Evolutionary conservation across 31 red algal species (phyloP), one percentile per base, ranked within the genome.

Genomic region (Porphyra umbilicalis): DNA sequence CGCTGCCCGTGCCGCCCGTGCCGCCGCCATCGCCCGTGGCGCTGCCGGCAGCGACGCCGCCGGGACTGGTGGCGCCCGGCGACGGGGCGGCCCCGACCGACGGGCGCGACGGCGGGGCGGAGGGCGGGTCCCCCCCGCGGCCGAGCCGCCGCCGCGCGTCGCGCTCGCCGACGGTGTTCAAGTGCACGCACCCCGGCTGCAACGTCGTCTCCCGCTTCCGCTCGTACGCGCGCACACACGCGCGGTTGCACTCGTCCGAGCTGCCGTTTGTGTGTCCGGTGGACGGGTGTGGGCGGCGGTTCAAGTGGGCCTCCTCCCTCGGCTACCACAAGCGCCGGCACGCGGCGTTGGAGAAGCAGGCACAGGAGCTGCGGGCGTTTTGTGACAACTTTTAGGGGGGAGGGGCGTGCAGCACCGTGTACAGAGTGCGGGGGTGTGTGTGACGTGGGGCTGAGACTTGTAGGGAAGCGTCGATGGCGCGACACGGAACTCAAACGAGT

Each of bases 181-280:
- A 78, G 6, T 93, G 90, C 39, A 85, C 90, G 38, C 84, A 88
- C 75, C 81, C 82, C 33, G 75, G 75, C 32, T 93, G 90, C 44
- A 71, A 57, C 36, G 40, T 82, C 37, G 44, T 83, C 35, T 88
- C 85, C 42, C 78, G 85, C 30, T 85, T 88, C 78, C 81, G 85
- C 33, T 84, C 80, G 42, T 93, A 97, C 82, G 34, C 88, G 32
- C 85, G 85, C 38, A 85, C 90, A 75, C 94, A 97, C 83, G 87
- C 85, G 89, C 77, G 94, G 29, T 40, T 90, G 83, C 94, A 97
- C 82, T 93, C 94, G 25, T 90, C 90, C 29, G 94, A 97, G 88
- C 88, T 79, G 33, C 94, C 94, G 79, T 97, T 93, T 84, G 76
- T 82, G 75, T 97, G 94, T 67, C 44, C 67, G 35, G 71, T 76